Conservation (phyloP, 2,329 filamentous ascomycete species). For the Fusarium cyanostomum region DNA sequence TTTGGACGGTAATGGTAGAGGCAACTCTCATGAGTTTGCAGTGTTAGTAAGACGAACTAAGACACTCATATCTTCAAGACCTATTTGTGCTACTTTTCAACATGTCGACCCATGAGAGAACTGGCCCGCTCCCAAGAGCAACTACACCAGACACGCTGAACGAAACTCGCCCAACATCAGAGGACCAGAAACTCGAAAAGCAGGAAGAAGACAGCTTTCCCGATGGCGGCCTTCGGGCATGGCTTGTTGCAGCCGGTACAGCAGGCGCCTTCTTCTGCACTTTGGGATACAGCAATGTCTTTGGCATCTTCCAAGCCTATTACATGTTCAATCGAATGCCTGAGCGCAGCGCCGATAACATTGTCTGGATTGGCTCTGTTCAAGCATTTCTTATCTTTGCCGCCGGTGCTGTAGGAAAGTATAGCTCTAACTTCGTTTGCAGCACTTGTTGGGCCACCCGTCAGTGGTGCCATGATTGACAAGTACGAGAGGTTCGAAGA, state of each 20-base stretch:
- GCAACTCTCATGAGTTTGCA: neutral
- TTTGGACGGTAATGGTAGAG: neutral
- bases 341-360: slow-evolving; percentile 33
- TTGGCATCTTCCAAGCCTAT: slow-evolving; percentile 42
- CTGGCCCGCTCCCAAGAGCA: neutral
- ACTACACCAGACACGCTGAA: neutral
- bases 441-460: slow-evolving; percentile 52
- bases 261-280: slow-evolving; percentile 40
- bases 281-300: slow-evolving; percentile 42
- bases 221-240: slow-evolving; percentile 14
- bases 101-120: neutral
- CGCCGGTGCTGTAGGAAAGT: slow-evolving; percentile 45
- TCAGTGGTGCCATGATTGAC: slow-evolving; percentile 49
- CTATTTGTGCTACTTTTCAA: neutral
- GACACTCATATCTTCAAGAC: neutral
- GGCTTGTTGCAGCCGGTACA: slow-evolving; percentile 31
- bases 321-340: slow-evolving; percentile 41
- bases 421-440: slow-evolving; percentile 55
- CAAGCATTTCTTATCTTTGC: slow-evolving; percentile 41
- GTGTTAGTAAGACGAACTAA: neutral
- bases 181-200: neutral
- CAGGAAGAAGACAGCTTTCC: neutral
- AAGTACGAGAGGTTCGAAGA: slow-evolving; percentile 46
- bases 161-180: neutral
- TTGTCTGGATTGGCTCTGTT: slow-evolving; percentile 43